Percentiles rank a stretch among this genome's conserved stretches.
Evolutionary conservation across 1,284 basidiomycete genomes (phyloP).

Genomic region (Baeospora myosura): DNA sequence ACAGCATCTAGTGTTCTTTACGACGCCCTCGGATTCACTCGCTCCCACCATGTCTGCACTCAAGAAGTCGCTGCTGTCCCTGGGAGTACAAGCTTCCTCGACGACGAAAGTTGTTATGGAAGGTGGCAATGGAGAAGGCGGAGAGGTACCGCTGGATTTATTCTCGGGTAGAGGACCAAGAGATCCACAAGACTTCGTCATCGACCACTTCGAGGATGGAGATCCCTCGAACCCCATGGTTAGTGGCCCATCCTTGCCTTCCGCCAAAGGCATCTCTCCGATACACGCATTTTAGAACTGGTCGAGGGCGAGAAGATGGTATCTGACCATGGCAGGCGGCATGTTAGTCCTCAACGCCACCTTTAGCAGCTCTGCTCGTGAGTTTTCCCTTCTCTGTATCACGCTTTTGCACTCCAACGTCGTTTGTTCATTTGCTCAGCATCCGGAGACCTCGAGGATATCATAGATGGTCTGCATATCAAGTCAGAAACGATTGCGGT

Average conservation of each 20-base stretch:
- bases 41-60: too few species aligned
- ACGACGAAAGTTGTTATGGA: too few species aligned
- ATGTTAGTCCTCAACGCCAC: conserved; percentile 66
- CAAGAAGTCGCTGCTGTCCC: too few species aligned
- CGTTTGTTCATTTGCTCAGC: conserved; percentile 20
- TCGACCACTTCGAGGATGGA: conserved; percentile 20
- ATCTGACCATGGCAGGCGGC: conserved; percentile 52
- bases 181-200: too few species aligned
- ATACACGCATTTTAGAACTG: conserved; percentile 25
- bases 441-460: conserved; percentile 37
- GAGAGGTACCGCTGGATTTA: too few species aligned
- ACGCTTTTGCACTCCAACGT: neutral
- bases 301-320: conserved; percentile 31
- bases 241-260: conserved; percentile 5
- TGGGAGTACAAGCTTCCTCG: too few species aligned
- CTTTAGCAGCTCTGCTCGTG: conserved; percentile 54
- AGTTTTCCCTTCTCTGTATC: conserved; percentile 10
- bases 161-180: too few species aligned
- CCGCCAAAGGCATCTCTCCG: neutral
- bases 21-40: too few species aligned
- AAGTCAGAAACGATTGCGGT: conserved; percentile 40
- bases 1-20: too few species aligned
- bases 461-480: conserved; percentile 47
- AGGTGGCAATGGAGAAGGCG: too few species aligned
- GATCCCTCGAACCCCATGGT: conserved; percentile 32